These are phyloP conservation scores for Breviolum minutum DNA, from an alignment of 73 alveolate species.

Conservation along the genomic window DNA sequence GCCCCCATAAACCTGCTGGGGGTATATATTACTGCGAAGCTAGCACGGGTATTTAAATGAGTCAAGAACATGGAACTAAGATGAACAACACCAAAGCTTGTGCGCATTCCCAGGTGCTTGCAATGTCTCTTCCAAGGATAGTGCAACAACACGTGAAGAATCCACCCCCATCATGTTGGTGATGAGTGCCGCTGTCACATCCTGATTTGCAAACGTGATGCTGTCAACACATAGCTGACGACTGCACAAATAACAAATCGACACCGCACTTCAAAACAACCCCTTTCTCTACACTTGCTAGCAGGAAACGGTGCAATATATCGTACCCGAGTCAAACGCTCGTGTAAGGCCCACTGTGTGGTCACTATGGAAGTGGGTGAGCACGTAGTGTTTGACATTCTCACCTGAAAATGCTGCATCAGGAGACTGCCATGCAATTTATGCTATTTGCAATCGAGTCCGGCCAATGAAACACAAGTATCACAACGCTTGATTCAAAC, in stretches of 20 bases:
- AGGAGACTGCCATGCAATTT: neutral
- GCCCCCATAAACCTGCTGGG: no score
- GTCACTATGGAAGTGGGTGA: slow-evolving; percentile 86
- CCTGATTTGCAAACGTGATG: neutral
- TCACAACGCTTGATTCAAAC: neutral
- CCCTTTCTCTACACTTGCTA: neutral
- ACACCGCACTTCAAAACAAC: neutral
- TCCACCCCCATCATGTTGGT: slow-evolving; percentile 85
- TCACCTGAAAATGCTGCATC: neutral
- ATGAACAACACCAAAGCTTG: neutral
- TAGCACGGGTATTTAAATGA: neutral
- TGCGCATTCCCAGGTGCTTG: neutral
- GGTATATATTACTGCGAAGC: neutral
- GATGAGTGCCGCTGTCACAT: slow-evolving; percentile 83
- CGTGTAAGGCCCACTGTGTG: slow-evolving; percentile 86
- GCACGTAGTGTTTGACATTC: slow-evolving; percentile 71
- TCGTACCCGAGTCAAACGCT: slow-evolving; percentile 29
- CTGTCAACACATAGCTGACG: no score
- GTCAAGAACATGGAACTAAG: neutral
- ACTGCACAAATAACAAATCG: no score
- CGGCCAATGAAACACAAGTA: neutral
- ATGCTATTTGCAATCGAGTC: neutral
- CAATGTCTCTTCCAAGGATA: slow-evolving; percentile 36
- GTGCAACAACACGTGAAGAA: slow-evolving; percentile 45
- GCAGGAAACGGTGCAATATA: slow-evolving; percentile 42